phyloP scores from a whole-genome alignment of 2,329 filamentous ascomycete genomes.

The Verticillium isaacii region DNA sequence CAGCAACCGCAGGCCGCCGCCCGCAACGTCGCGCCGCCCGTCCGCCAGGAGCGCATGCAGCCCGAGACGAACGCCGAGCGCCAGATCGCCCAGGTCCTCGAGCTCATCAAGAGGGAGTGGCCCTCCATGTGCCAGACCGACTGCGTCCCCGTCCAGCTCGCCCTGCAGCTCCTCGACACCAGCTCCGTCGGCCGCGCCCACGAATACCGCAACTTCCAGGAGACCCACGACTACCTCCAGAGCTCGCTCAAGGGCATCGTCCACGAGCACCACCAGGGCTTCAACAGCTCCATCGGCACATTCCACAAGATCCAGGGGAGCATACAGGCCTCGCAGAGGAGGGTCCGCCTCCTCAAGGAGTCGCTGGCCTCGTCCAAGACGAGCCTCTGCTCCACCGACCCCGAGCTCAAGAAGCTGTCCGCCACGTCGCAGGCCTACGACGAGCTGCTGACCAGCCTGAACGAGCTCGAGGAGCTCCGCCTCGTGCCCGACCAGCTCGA shows the following conservation, averaged over 20 bases:
- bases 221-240: constrained; percentile 84
- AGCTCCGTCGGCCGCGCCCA: constrained; percentile 90
- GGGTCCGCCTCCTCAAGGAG: constrained; percentile 76
- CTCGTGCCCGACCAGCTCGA: constrained; percentile 89
- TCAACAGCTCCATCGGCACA: constrained; percentile 97
- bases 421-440: constrained; percentile 87
- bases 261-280: constrained; percentile 97
- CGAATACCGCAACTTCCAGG: constrained; percentile 79
- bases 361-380: constrained; percentile 77
- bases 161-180: constrained; percentile 88
- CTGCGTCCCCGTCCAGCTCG: constrained; percentile 88
- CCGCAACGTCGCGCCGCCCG: constrained; percentile 17
- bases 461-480: constrained; percentile 82
- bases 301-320: constrained; percentile 98
- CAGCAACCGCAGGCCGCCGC: constrained; percentile 23
- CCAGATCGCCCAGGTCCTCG: constrained; percentile 62
- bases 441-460: constrained; percentile 76
- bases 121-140: constrained; percentile 83
- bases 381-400: constrained; percentile 78
- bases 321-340: constrained; percentile 81
- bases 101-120: constrained; percentile 86
- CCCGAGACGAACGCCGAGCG: constrained; percentile 45
- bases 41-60: constrained; percentile 23
- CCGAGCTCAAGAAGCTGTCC: constrained; percentile 86
- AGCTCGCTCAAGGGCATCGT: constrained; percentile 90